Base-by-base conservation (phyloP, 169 alveolate species). In the Eimeria brunetti region DNA sequence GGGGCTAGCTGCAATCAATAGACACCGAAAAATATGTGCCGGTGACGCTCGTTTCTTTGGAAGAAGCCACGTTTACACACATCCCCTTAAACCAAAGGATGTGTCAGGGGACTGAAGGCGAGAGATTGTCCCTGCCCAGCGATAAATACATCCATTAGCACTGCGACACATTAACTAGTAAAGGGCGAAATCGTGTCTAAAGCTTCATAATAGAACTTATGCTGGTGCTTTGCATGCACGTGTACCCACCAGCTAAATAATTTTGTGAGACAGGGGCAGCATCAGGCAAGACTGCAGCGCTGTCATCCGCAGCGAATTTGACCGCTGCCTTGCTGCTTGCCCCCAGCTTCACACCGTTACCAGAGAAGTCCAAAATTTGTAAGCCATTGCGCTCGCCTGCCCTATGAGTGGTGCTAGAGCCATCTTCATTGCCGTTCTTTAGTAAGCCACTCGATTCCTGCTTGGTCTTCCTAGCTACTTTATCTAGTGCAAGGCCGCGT, bases 291-390 rank as follows among this genome's bases (percentile, higher is more conserved):
- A 46, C 12, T 44, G 22, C 51, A 0, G 81, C 44, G 46, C 75
- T 49, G 36, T 86, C 84, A 36, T 60, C 81, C 56, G 80, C 84
- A 41, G 83, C 93, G 20, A 86, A 86, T 51, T 86, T 56, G 46
- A 86, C 93, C 30, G 93, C 93, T 60, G 93, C 83, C 93, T 86
- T 86, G 75, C 33, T 38, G 60, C 84, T 30, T 41, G 62, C 64
- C 33, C 36, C 93, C 67, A 86, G 56, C 67, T 86, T 41, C 93
- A 36, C 60, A 51, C 44, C 36, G 46, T 78, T 51, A 38, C 12
- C 83, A 73, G 38, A 12, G 80, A 69, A 20, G 88, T 27, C 36
- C 67, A 33, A 51, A 49, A 78, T 2, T 8, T 12, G 88, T 8
- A 49, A 30, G 24, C 41, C 88, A 11, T 49, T 78, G 38, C 30